Percentiles rank a stretch among this genome's conserved stretches.
Conservation (phyloP, 768 basidiomycete genomes). For the Lanmaoa rubissima region DNA sequence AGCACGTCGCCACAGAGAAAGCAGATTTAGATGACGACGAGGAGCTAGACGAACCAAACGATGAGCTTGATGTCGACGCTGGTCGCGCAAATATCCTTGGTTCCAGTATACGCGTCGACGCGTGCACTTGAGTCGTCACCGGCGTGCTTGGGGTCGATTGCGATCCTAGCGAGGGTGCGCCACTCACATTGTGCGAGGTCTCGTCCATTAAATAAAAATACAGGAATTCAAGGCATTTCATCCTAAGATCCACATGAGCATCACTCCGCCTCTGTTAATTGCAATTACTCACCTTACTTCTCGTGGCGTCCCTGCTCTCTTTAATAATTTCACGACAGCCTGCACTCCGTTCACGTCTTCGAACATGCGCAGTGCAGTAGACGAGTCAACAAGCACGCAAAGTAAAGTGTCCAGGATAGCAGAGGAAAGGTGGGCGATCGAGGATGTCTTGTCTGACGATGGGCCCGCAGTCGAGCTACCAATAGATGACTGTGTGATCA, state of each 20-base stretch:
- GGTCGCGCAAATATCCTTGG: slow-evolving; percentile 27
- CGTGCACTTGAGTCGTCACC: slow-evolving; percentile 23
- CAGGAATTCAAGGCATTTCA: slow-evolving; percentile 94
- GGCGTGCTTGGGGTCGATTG: slow-evolving; percentile 39
- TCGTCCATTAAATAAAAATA: slow-evolving; percentile 95
- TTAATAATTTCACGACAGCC: slow-evolving; percentile 81
- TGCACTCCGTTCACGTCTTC: slow-evolving; percentile 79
- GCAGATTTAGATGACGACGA: slow-evolving; percentile 35
- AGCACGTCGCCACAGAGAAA: slow-evolving; percentile 40
- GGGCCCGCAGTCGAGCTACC: not conserved
- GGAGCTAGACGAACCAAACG: slow-evolving; percentile 25
- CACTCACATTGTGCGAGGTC: slow-evolving; percentile 32
- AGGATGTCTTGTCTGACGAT: slow-evolving; percentile 24
- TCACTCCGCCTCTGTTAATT: slow-evolving; percentile 33
- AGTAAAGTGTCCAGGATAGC: slow-evolving; percentile 79
- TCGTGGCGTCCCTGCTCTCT: slow-evolving; percentile 80
- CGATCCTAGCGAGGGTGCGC: slow-evolving; percentile 1
- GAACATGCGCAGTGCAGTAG: slow-evolving; percentile 70
- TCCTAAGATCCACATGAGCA: slow-evolving; percentile 45
- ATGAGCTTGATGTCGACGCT: slow-evolving; percentile 16
- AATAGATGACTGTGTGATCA: slow-evolving; percentile 19
- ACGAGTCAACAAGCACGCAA: slow-evolving; percentile 86
- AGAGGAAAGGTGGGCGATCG: slow-evolving; percentile 56
- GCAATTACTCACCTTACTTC: slow-evolving; percentile 78
- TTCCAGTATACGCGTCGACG: slow-evolving; percentile 17